phyloP scores from a whole-genome alignment of 1,284 basidiomycete genomes.

The Phaffia rhodozyma region DNA sequence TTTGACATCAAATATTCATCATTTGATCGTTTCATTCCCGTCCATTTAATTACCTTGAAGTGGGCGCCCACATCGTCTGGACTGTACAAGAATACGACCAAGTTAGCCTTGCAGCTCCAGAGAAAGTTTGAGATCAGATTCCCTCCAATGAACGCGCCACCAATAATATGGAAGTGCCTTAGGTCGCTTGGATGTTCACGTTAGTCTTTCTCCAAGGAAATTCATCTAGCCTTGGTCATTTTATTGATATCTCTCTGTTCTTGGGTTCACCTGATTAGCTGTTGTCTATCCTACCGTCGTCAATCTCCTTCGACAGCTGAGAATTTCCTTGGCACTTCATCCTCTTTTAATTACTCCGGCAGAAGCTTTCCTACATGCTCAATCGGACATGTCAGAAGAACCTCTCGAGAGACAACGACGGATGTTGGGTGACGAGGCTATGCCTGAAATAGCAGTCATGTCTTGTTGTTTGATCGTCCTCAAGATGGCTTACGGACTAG shows the following conservation, averaged over 20 bases:
- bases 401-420: conserved; percentile 9
- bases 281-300: too few species aligned
- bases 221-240: too few species aligned
- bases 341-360: too few species aligned
- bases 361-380: too few species aligned
- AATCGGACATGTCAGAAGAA: conserved; percentile 44
- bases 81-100: conserved; percentile 52
- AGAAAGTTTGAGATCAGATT: conserved; percentile 48
- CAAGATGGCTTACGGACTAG: conserved; percentile 72
- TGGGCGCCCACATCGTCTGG: conserved; percentile 47
- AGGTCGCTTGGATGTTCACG: conserved; percentile 60
- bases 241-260: too few species aligned
- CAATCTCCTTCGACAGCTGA: too few species aligned
- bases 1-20: conserved; percentile 21
- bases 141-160: conserved; percentile 65
- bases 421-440: conserved; percentile 33
- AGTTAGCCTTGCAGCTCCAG: conserved; percentile 48
- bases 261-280: too few species aligned
- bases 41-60: conserved; percentile 33
- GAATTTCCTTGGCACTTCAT: too few species aligned
- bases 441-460: conserved; percentile 62
- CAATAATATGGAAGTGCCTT: conserved; percentile 67
- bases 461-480: conserved; percentile 56
- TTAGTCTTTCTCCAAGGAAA: conserved; percentile 37
- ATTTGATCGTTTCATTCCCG: conserved; percentile 9